phyloP scores from a whole-genome alignment of 345 rosid species.

The Reutealis trisperma region DNA sequence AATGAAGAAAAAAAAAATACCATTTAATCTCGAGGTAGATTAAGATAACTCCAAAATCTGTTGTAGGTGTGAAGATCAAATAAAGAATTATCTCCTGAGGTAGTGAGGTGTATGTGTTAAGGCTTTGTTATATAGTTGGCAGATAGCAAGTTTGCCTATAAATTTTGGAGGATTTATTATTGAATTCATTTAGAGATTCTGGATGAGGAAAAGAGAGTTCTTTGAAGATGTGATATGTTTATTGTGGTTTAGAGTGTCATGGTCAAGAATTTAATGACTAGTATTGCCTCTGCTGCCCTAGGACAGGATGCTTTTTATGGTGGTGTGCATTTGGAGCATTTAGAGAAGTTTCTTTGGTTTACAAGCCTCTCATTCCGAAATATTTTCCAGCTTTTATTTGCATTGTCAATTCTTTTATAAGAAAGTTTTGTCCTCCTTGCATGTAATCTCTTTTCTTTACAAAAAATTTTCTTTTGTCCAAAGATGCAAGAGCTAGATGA shows the following conservation, averaged over 20 bases:
- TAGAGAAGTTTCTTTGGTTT: neutral
- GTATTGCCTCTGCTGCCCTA: no score
- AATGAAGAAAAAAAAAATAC: neutral
- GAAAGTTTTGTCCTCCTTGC: neutral
- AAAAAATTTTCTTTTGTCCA: neutral
- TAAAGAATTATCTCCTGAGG: neutral
- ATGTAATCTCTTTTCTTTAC: neutral
- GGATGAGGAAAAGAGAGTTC: neutral
- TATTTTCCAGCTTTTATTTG: neutral
- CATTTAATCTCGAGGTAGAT: no score
- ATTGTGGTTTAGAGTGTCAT: no score
- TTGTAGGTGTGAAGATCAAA: neutral
- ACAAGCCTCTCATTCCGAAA: neutral
- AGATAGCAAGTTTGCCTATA: neutral
- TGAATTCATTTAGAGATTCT: neutral
- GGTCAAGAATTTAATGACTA: no score
- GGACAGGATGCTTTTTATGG: no score
- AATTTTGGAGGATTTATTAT: neutral
- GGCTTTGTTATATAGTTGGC: no score
- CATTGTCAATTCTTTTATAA: neutral
- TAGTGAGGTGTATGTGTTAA: no score
- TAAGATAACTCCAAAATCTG: no score
- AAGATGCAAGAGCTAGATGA: neutral
- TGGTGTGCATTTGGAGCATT: neutral
- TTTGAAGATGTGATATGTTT: neutral